Base-by-base conservation (phyloP, 2,329 filamentous ascomycete genomes). In the Aureobasidium sp. region DNA sequence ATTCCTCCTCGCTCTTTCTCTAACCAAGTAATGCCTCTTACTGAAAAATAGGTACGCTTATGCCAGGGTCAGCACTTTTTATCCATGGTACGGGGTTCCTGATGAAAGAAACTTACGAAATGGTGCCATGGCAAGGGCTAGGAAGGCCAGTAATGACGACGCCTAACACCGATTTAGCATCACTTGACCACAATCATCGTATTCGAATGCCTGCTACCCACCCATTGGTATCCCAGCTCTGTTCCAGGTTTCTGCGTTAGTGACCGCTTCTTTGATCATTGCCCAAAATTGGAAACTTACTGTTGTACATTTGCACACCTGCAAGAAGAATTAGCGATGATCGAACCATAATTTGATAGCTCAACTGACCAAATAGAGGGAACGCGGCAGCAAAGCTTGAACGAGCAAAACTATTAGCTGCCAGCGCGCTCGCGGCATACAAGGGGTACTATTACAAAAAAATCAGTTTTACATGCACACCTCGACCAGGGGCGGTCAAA, bases 211-310 rank as follows among this genome's bases (percentile, higher is more conserved):
- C 37, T 46, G 73, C n/a, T 75, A 61, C 74, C 76, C 59, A 79
- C 79, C 79, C 79, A 81, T 66, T 80, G 78, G 68, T 79, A 79
- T 51, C 79, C 78, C 62, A 81, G 66, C 65, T 68, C 72, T 75
- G 73, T 34, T 56, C 41, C 65, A 26, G 20, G 69, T 51, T 67
- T 67, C 67, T 69, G 69, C 65, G 67, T 70, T 64, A 77, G 75
- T 78, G 73, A 78, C 77, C 76, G 76, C 75, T 74, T 68, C 52
- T 55, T 50, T 62, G 7, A 32, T 32, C 51, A 41, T 17, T 48
- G 43, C 43, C 57, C 51, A 29, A 36, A n/a, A 51, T 36, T 32
- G 44, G 27, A 43, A 39, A 77, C 78, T 74, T 71, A 80, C 78
- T 74, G 68, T 79, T 71, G 72, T 77, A 81, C 77, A 81, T 78